Evolutionary conservation across 2,329 filamentous ascomycete genomes (phyloP).

Genomic region (Cytospora paraplurivora): DNA sequence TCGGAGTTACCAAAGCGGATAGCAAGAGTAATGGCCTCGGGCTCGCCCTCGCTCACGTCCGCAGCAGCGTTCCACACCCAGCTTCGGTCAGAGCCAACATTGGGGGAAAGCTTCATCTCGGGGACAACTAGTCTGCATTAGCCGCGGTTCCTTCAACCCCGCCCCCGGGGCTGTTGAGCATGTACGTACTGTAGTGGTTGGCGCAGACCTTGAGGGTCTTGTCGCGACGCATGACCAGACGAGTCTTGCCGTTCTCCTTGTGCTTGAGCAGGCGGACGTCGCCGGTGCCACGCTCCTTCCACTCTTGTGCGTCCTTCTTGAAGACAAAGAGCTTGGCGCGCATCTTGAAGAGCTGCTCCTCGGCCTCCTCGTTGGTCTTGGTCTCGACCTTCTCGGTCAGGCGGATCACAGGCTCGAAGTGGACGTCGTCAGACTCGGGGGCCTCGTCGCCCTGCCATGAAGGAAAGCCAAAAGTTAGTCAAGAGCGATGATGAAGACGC

Average conservation of each 20-base stretch:
- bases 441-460: slow-evolving; percentile 68
- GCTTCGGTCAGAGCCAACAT: slow-evolving; percentile 95
- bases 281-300: slow-evolving; percentile 98
- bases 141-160: neutral
- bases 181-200: slow-evolving; percentile 91
- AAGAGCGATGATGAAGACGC: slow-evolving; percentile 10
- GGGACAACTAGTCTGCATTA: slow-evolving; percentile 70
- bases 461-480: slow-evolving; percentile 11
- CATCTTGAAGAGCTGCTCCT: slow-evolving; percentile 99
- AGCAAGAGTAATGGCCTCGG: slow-evolving; percentile 91
- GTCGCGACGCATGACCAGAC: slow-evolving; percentile 97
- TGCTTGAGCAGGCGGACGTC: slow-evolving; percentile 97
- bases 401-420: slow-evolving; percentile 96
- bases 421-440: slow-evolving; percentile 86
- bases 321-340: slow-evolving; percentile 99
- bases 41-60: slow-evolving; percentile 97
- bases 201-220: slow-evolving; percentile 99
- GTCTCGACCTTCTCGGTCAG: slow-evolving; percentile 95
- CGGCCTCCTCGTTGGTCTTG: slow-evolving; percentile 97
- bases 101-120: slow-evolving; percentile 98
- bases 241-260: slow-evolving; percentile 97
- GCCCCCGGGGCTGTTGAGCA: neutral
- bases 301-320: slow-evolving; percentile 86
- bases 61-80: slow-evolving; percentile 99
- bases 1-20: slow-evolving; percentile 98